Base-by-base conservation (phyloP, 208 protist genomes). In the Acanthamoeba culbertsoni region DNA sequence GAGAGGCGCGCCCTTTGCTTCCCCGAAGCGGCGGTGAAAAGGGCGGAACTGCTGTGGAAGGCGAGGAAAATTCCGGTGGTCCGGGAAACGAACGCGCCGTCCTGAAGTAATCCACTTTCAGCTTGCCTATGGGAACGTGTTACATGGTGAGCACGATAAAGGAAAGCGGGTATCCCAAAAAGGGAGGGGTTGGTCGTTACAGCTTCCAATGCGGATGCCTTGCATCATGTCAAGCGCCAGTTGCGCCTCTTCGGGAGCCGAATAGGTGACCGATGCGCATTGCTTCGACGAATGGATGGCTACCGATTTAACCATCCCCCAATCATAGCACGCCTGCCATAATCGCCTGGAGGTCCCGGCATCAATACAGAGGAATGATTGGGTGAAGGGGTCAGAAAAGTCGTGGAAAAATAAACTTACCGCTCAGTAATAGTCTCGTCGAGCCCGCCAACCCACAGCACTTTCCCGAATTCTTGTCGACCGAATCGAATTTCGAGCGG, bases 311-410 rank as follows among this genome's bases (percentile, higher is more conserved):
- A 88, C 79, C 45, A 88, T 63, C 46, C 79, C 79, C 79, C 79
- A 88, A 20, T 88, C 79, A 35, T 65, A 88, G 48, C 79, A 88
- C 79, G 51, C 79, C 79, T 88, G 79, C 79, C 79, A 88, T 40
- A 79, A 23, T n/a, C 68, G 68, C 37, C 68, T 79, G 68, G 12
- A 26, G 6, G 18, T 68, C 26, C 20, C n/a, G n/a, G n/a, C n/a
- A n/a, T n/a, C n/a, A n/a, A n/a, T n/a, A n/a, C n/a, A n/a, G n/a
- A n/a, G n/a, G n/a, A n/a, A n/a, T n/a, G n/a, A n/a, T n/a, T n/a
- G n/a, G n/a, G n/a, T n/a, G n/a, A n/a, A n/a, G n/a, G n/a, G n/a
- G n/a, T n/a, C n/a, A n/a, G n/a, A n/a, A n/a, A n/a, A n/a, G n/a
- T n/a, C n/a, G n/a, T n/a, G n/a, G n/a, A n/a, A n/a, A n/a, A n/a